Percentiles rank a stretch among this genome's conserved stretches.
These are phyloP conservation scores for Plectranthus barbatus DNA, from an alignment of 257 asterid species.

Conservation along the genomic window DNA sequence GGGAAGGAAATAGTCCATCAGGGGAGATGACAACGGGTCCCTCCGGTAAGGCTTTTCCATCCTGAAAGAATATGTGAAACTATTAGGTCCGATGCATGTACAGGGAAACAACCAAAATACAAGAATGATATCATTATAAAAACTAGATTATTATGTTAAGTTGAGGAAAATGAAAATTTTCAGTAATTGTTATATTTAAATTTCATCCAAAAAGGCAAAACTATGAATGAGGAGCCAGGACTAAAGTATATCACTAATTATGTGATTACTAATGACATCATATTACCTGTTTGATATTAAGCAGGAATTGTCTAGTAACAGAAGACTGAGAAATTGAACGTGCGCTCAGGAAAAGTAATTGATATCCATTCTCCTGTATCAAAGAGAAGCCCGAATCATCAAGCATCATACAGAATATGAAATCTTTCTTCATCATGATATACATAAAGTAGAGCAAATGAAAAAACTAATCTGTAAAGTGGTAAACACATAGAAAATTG, in stretches of 20 bases:
- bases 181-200: not conserved
- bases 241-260: not conserved
- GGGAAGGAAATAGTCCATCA: constrained; percentile 96
- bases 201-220: not conserved
- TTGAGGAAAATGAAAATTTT: not conserved
- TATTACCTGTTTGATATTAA: constrained; percentile 80
- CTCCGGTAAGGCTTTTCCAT: constrained; percentile 88
- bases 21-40: constrained; percentile 98
- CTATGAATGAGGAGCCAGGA: not conserved
- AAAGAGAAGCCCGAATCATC: constrained; percentile 12
- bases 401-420: not conserved
- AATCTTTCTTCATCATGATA: not conserved
- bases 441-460: not conserved
- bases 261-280: not conserved
- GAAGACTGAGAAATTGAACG: constrained; percentile 92
- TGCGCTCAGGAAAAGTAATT: constrained; percentile 90
- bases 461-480: not conserved
- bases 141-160: not conserved
- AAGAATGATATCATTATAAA: not conserved
- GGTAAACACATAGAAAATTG: not conserved
- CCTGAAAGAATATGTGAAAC: constrained; percentile 35
- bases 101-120: not conserved
- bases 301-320: constrained; percentile 71
- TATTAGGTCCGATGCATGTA: not conserved
- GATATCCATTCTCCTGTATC: constrained; percentile 93